A percentile compares a stretch with the other conserved stretches of the same genome.
Conservation (phyloP, 257 asterid species). For the Capsicum pubescens region DNA sequence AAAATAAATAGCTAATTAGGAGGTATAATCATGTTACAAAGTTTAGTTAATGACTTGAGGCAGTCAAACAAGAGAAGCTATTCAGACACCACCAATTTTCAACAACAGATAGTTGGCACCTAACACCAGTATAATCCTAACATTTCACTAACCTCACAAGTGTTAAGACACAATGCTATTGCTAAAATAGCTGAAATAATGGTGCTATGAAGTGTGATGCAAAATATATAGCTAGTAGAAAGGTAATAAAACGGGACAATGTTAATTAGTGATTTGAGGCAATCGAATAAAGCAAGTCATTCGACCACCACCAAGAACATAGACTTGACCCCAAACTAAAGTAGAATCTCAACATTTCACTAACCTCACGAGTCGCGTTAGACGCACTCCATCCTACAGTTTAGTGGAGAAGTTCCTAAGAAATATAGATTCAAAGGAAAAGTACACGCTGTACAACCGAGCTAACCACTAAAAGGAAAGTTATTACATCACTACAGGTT, state of each 20-base stretch:
- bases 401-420: background rate
- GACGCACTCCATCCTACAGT: background rate
- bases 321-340: background rate
- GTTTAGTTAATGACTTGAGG: background rate
- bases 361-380: background rate
- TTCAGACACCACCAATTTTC: slow-evolving; percentile 4
- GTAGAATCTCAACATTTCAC: background rate
- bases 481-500: background rate
- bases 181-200: background rate
- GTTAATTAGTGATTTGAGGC: background rate
- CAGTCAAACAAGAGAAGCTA: background rate
- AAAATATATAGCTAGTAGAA: background rate
- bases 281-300: background rate
- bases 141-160: background rate
- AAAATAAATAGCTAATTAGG: background rate
- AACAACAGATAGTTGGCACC: background rate
- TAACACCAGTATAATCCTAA: background rate
- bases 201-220: background rate
- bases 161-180: background rate
- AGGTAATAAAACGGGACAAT: background rate
- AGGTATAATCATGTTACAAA: background rate
- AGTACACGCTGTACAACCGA: background rate
- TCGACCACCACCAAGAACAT: background rate
- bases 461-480: background rate
- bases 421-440: background rate